Evolutionary conservation across 1,284 basidiomycete genomes (phyloP), one percentile per base, ranked within the genome.

Genomic region (Tilletia caries): DNA sequence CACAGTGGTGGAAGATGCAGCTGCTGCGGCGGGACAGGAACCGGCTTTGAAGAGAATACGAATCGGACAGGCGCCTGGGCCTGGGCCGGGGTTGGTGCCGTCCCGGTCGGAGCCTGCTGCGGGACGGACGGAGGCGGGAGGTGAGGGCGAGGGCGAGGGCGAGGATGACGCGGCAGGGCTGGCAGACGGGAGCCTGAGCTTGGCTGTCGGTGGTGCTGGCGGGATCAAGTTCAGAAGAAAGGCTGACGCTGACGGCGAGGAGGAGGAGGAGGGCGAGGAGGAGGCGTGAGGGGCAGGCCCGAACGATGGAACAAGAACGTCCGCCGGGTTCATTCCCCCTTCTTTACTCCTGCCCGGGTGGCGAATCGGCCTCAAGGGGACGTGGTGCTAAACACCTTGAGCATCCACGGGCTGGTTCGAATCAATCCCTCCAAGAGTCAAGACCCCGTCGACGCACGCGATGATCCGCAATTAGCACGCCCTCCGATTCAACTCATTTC

Each of bases 11-110:
- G 58, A 32, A 29, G 25, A 60, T 8, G 54, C 20, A 18, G 27
- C 20, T 18, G 4, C 54, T 8, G 50, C 10, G 12, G 12, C 10
- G 10, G 50, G 27, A 5, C n/a, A 20, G 27, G 58, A 62, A 29
- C 58, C 58, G 12, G 29, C 20, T 27, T 15, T 29, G 18, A 62
- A 62, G 32, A 62, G 58, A 23, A 62, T 62, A 62, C 58, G 58
- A 62, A 62, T 62, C 58, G 58, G 58, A 8, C 58, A 62, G 58
- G 58, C 58, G 29, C 29, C 58, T 3, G 58, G 6, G 54, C 25
- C 58, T 3, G 32, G 18, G 2, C 5, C 18, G 58, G 37, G 37
- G 8, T 41, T n/a, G n/a, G n/a, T n/a, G n/a, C n/a, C n/a, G n/a
- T n/a, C n/a, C n/a, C n/a, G n/a, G n/a, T n/a, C n/a, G n/a, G n/a